Evolutionary conservation across 306 rosid genomes (phyloP).

Genomic region (Prunus persica): DNA sequence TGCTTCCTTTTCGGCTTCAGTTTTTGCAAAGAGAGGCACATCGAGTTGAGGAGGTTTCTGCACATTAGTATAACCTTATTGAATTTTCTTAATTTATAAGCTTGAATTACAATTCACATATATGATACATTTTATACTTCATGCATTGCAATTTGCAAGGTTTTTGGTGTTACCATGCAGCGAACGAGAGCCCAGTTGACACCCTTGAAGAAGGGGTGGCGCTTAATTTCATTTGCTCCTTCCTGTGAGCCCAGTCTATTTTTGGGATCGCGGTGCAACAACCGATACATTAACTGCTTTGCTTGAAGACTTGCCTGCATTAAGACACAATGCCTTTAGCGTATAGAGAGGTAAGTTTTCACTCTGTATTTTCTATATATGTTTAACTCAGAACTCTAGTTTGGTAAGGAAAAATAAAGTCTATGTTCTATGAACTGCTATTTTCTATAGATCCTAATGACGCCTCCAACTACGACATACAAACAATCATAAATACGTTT

Average conservation of each 20-base stretch:
- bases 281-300: slow-evolving; percentile 71
- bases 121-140: background rate
- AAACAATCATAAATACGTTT: background rate
- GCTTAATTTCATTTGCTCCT: slow-evolving; percentile 86
- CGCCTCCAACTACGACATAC: background rate
- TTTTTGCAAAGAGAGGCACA: slow-evolving; percentile 44
- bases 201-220: slow-evolving; percentile 76
- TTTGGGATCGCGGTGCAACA: slow-evolving; percentile 80
- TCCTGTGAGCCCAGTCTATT: slow-evolving; percentile 73
- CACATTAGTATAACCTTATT: background rate
- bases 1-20: slow-evolving; percentile 51
- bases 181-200: slow-evolving; percentile 94
- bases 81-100: background rate
- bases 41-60: slow-evolving; percentile 90
- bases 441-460: too few species aligned
- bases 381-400: too few species aligned
- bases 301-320: slow-evolving; percentile 76
- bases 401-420: too few species aligned
- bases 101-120: too few species aligned
- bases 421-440: too few species aligned
- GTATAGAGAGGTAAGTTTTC: background rate
- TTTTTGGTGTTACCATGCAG: slow-evolving; percentile 55
- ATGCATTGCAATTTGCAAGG: background rate
- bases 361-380: background rate
- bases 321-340: slow-evolving; percentile 11